Percentiles rank a stretch among this genome's conserved stretches.
These are phyloP conservation scores for Rhipidocladum racemiflorum DNA, from an alignment of 176 grass and related monocot species.

Conservation along the genomic window DNA sequence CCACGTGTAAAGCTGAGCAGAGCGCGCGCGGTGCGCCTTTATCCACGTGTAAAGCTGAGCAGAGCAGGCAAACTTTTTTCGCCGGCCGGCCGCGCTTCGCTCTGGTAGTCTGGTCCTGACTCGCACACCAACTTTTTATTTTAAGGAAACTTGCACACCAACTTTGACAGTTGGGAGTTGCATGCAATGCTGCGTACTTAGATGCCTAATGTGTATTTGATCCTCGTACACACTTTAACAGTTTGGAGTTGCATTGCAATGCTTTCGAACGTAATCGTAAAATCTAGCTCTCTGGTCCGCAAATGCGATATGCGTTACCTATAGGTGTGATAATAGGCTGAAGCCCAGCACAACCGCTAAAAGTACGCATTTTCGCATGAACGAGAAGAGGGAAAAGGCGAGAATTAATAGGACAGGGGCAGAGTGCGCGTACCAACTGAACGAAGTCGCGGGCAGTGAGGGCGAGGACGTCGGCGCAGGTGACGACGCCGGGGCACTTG, in stretches of 20 bases:
- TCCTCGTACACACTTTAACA: too few species aligned
- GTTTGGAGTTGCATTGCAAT: too few species aligned
- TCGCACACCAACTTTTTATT: not conserved
- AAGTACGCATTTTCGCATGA: not conserved
- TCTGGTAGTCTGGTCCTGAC: constrained; percentile 27
- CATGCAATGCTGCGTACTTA: not conserved
- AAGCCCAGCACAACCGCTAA: too few species aligned
- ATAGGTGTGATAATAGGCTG: too few species aligned
- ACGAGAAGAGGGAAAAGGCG: not conserved
- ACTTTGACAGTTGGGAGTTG: not conserved
- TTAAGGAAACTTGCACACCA: not conserved
- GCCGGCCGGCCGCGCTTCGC: not conserved
- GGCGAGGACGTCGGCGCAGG: constrained; percentile 91
- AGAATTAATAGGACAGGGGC: not conserved
- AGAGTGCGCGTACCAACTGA: constrained; percentile 45
- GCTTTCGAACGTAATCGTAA: too few species aligned
- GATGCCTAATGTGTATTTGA: too few species aligned
- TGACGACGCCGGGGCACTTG: constrained; percentile 78
- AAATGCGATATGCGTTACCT: too few species aligned
- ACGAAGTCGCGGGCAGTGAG: constrained; percentile 81
- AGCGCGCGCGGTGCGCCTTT: not conserved
- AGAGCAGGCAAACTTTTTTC: not conserved
- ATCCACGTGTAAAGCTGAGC: not conserved
- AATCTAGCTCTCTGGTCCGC: too few species aligned
- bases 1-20: too few species aligned